A percentile compares a stretch with the other conserved stretches of the same genome.
Conservation (phyloP, 129 eudicot genomes). For the Flaveria trinervia region DNA sequence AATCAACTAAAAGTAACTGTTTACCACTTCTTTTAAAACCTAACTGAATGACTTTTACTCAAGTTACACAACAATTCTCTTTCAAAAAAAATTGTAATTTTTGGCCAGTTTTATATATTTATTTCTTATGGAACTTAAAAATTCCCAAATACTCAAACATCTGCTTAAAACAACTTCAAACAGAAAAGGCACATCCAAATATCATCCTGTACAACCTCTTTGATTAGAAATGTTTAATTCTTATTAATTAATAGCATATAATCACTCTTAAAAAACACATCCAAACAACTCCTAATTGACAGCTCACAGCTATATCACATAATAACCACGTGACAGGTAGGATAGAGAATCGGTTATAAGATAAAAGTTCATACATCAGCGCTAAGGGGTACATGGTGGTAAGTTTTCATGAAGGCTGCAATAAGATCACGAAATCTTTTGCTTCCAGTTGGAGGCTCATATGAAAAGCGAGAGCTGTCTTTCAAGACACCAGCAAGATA, state of each 20-base stretch:
- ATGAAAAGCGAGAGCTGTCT: constrained; percentile 64
- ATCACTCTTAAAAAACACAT: not conserved
- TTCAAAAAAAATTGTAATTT: not conserved
- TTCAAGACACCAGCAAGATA: constrained; percentile 84
- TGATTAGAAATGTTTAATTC: not conserved
- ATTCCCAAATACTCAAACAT: not conserved
- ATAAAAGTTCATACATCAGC: constrained; percentile 62
- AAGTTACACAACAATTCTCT: not conserved
- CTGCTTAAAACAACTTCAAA: not conserved
- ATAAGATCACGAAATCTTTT: constrained; percentile 80
- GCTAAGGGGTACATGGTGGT: constrained; percentile 82
- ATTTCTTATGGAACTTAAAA: not conserved
- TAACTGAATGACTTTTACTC: not conserved
- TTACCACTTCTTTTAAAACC: not conserved
- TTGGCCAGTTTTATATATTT: not conserved
- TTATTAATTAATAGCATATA: constrained; percentile 5
- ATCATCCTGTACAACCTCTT: not conserved
- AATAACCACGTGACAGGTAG: not conserved
- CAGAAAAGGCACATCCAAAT: not conserved
- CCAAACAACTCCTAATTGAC: constrained; percentile 1
- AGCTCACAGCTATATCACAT: constrained; percentile 16
- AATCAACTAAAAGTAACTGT: not conserved
- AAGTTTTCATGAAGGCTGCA: constrained; percentile 85
- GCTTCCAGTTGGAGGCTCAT: constrained; percentile 94
- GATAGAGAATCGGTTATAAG: not conserved